phyloP scores from a whole-genome alignment of 192 early-diverging fungal species.

The Phlyctochytrium planicorne region DNA sequence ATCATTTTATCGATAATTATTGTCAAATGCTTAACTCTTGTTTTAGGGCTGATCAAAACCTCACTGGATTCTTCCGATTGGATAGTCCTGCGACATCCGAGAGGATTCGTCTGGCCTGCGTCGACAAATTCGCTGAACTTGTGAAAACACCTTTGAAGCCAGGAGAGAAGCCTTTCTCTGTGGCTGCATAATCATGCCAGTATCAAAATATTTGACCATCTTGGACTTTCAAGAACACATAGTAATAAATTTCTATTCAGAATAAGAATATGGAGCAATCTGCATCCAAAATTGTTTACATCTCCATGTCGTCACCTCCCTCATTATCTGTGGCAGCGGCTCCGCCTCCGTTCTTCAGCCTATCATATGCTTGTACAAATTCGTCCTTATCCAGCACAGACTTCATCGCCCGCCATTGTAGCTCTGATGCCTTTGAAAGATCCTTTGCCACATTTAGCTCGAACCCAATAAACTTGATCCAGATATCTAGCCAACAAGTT shows the following conservation, averaged over 20 bases:
- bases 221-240: too few species aligned
- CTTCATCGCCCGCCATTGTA: conserved; percentile 61
- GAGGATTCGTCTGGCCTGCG: conserved; percentile 68
- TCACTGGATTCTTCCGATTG: conserved; percentile 55
- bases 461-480: conserved; percentile 41
- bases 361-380: conserved; percentile 44
- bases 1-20: conserved; percentile 25
- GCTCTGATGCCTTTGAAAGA: conserved; percentile 43
- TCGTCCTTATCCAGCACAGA: conserved; percentile 55
- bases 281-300: too few species aligned
- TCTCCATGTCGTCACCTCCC: too few species aligned
- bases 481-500: conserved; percentile 26
- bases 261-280: too few species aligned
- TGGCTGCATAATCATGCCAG: not conserved
- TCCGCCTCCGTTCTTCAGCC: too few species aligned
- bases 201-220: too few species aligned
- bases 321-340: too few species aligned
- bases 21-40: not conserved
- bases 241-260: too few species aligned
- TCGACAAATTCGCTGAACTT: conserved; percentile 57
- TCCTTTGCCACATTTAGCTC: conserved; percentile 45
- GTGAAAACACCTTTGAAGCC: conserved; percentile 23
- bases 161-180: conserved; percentile 28
- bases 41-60: conserved; percentile 26
- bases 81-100: conserved; percentile 79